Evolutionary conservation across 495 filamentous ascomycete genomes (phyloP), one percentile per base, ranked within the genome.

Genomic region (Penicillium desertorum): DNA sequence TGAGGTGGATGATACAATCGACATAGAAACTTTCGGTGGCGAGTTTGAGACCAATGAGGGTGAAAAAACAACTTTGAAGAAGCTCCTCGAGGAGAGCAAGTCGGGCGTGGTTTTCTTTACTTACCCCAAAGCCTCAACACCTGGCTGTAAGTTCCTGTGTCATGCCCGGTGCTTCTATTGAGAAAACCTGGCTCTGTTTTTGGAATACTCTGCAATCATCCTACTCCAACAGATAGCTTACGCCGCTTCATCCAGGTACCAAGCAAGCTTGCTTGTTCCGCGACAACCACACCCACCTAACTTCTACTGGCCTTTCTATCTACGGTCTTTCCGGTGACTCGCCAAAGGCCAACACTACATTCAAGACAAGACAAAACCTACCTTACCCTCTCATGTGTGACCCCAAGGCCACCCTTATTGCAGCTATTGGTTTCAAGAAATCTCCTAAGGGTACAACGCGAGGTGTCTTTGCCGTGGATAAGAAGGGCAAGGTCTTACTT

Each of bases 111-210:
- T 96, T 16, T 71, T 98, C 30, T 98, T 98, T 71, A 96, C 91
- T 34, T 98, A 97, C 68, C 94, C 94, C 30, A 96, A 88, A 78
- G 94, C 94, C 57, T 93, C 88, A 11, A 98, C 94, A 27, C 89
- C 89, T 27, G 94, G 95, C 55, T 98, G 94, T 96, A 86, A 83
- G 91, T 83, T 30, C 7, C 34, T 46, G 45, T 41, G 2, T 37
- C 36, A 52, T 45, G 3, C 36, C 16, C 5, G 25, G 19, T 23
- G 19, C 32, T 39, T 39, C 36, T 50, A 19, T 20, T 22, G 16
- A 12, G 47, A 29, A 29, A n/a, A 12, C 9, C 37, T n/a, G 41
- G n/a, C 32, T 30, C 25, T 23, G 19, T 48, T 32, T n/a, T 17
- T 39, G 5, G 2, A 6, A 17, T 17, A 39, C 16, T 39, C n/a